Conservation (phyloP, 768 basidiomycete genomes). For the Suillus variegatus region DNA sequence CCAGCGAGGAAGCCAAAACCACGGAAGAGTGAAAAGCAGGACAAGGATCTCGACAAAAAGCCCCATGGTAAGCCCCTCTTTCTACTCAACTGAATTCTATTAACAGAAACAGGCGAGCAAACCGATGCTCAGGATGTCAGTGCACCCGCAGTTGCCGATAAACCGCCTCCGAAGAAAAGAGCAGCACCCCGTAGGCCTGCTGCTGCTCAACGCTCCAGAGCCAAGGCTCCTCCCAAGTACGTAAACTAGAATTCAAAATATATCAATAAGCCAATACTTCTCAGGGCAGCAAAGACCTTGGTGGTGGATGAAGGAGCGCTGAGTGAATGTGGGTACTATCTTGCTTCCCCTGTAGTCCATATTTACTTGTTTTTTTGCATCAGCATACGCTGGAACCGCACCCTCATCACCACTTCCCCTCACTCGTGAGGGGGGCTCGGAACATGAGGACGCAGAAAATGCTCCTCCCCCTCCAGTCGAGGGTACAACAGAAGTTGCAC, state of each 20-base stretch:
- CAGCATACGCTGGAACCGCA: conserved; percentile 68
- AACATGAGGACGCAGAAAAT: conserved; percentile 42
- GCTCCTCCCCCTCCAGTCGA: conserved; percentile 31
- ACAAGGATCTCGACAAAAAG: conserved; percentile 44
- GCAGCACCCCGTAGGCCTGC: conserved; percentile 44
- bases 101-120: conserved; percentile 29
- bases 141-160: conserved; percentile 28
- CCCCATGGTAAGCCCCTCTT: conserved; percentile 38
- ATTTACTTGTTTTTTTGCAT: conserved; percentile 7
- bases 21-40: conserved; percentile 53
- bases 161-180: conserved; percentile 51
- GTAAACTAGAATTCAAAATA: conserved; percentile 9
- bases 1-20: conserved; percentile 51
- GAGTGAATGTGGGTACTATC: conserved; percentile 57
- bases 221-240: conserved; percentile 32
- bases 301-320: conserved; percentile 51
- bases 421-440: conserved; percentile 42
- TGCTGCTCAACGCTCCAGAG: conserved; percentile 36
- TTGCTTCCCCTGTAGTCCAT: neutral
- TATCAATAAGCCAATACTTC: conserved; percentile 1
- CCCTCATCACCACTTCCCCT: conserved; percentile 68
- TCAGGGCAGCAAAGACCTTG: conserved; percentile 30
- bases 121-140: conserved; percentile 21
- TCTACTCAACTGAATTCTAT: conserved; percentile 11
- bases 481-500: conserved; percentile 48